Base-by-base conservation (phyloP, 1,139 yeast genomes). In the Candida albicans region DNA sequence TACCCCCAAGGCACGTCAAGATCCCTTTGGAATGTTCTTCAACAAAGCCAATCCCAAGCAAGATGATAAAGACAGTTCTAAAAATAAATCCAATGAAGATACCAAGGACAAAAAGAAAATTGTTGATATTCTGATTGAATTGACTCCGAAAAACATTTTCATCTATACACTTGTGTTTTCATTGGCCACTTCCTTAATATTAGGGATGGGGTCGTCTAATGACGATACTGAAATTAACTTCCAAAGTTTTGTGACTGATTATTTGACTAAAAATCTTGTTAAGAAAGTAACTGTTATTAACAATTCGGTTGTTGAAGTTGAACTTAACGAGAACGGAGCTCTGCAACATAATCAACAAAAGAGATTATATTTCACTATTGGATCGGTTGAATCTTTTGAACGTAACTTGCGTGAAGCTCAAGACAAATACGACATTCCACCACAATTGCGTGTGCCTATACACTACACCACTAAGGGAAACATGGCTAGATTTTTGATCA, bases 331-430 rank as follows among this genome's bases (percentile, higher is more conserved):
- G 8, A 55, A 57, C 37, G 77, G 75, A 9, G 56, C 57, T 42
- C 52, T 60, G 5, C 71, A 67, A 43, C 61, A 55, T 44, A 50
- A 57, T 30, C 52, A 54, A 52, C 12, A 46, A 44, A 11, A 56
- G 54, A 50, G 52, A 26, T 67, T 57, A 45, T 62, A 60, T 45
- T 95, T 95, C 68, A 82, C 87, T 36, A 89, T 95, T 57, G 99
- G 99, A 5, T 87, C 96, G 0, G 82, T 91, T 22, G 97, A 90
- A 55, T 73, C 84, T n/a, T 93, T 95, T 65, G 99, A 95, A 67
- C 82, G 84, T 46, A 85, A 84, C 52, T 73, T 95, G 60, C 87
- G 84, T 47, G 79, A 77, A 41, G 82, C 87, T 28, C 97, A 90
- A 64, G 81, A 82, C 44, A 79, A 79, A 45, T 77, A 85, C 48